phyloP scores from a whole-genome alignment of 768 basidiomycete genomes.

The Brasilioporus rufonigricans region DNA sequence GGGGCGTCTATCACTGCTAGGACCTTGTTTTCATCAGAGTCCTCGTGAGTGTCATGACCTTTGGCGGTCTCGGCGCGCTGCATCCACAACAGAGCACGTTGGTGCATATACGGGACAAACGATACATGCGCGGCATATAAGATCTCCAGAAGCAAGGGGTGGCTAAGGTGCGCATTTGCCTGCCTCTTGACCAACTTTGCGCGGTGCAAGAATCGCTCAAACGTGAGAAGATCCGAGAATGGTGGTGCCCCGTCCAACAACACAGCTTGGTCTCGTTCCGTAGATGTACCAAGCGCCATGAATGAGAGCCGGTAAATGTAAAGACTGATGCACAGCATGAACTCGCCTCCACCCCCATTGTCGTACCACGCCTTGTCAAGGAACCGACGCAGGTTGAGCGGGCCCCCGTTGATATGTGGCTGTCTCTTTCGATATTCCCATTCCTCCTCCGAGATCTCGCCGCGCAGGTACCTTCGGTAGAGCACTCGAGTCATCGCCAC shows the following conservation, averaged over 20 bases:
- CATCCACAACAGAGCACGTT: conserved; percentile 23
- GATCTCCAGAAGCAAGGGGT: conserved; percentile 50
- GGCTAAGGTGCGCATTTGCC: conserved; percentile 30
- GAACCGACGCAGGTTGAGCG: conserved; percentile 49
- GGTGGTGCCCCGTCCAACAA: conserved; percentile 34
- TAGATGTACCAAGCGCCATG: conserved; percentile 38
- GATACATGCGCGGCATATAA: conserved; percentile 9
- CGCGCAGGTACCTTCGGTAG: conserved; percentile 34
- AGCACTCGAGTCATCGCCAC: conserved; percentile 52
- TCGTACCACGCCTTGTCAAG: conserved; percentile 46
- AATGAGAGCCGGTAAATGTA: conserved; percentile 45
- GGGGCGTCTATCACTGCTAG: conserved; percentile 7
- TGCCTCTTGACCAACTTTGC: conserved; percentile 38
- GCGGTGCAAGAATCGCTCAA: conserved; percentile 44
- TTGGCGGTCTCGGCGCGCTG: conserved; percentile 7
- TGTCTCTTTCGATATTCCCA: conserved; percentile 1
- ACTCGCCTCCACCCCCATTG: conserved; percentile 42
- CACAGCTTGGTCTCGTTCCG: background rate
- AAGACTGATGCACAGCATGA: conserved; percentile 43
- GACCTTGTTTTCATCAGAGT: background rate
- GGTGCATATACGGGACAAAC: conserved; percentile 6
- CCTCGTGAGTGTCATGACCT: background rate
- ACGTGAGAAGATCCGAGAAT: conserved; percentile 41
- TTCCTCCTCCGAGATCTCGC: conserved; percentile 2
- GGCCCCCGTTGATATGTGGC: conserved; percentile 13